Evolutionary conservation across 2,329 filamentous ascomycete genomes (phyloP).

Genomic region (Eurotiales sp.): DNA sequence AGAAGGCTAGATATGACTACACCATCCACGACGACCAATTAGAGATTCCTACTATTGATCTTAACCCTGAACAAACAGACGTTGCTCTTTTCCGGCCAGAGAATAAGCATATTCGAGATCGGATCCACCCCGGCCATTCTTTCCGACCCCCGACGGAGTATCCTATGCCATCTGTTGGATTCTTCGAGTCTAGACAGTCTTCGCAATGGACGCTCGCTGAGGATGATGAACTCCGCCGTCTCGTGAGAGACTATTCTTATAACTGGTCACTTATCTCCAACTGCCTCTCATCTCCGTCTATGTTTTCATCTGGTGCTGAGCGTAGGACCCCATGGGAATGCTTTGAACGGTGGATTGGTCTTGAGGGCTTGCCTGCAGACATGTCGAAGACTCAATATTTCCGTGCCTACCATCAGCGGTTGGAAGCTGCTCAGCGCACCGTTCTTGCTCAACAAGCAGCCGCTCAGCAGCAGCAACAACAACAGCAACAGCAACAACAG

Average conservation of each 20-base stretch:
- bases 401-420: conserved; percentile 64
- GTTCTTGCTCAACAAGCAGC: conserved; percentile 56
- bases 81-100: conserved; percentile 87
- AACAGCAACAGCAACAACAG: conserved; percentile 50
- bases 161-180: conserved; percentile 81
- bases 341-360: conserved; percentile 91
- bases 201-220: conserved; percentile 91
- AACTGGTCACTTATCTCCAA: conserved; percentile 95
- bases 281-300: conserved; percentile 68
- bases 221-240: conserved; percentile 79
- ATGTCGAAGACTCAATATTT: conserved; percentile 97
- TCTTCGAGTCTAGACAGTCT: conserved; percentile 80
- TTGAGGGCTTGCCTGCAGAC: conserved; percentile 86
- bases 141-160: conserved; percentile 91
- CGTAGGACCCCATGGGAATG: conserved; percentile 96
- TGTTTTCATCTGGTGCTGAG: conserved; percentile 81
- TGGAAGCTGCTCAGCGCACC: conserved; percentile 60
- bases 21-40: conserved; percentile 66
- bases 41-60: conserved; percentile 47
- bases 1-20: conserved; percentile 80
- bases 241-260: conserved; percentile 91
- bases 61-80: conserved; percentile 67
- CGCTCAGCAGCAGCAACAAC: conserved; percentile 50
- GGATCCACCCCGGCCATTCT: conserved; percentile 84
- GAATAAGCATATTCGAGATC: conserved; percentile 83